phyloP scores from a whole-genome alignment of 352 stramenopile genomes.

The Pythium pectinolyticum region DNA sequence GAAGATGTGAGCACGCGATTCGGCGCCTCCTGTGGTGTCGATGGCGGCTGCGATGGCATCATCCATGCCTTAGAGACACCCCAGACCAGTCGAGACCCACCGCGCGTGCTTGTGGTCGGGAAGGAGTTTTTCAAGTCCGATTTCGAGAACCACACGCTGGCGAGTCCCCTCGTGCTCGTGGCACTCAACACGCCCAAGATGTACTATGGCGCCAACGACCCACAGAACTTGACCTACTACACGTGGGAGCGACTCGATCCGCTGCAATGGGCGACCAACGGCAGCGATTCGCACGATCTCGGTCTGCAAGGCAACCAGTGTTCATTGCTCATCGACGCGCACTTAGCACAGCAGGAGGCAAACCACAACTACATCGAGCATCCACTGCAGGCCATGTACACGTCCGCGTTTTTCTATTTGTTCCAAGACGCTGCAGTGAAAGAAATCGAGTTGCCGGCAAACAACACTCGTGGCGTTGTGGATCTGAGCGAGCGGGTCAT shows the following conservation, averaged over 20 bases:
- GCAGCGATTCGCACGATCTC: conserved; percentile 22
- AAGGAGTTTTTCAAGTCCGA: background rate
- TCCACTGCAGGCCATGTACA: conserved; percentile 45
- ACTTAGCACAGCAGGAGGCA: conserved; percentile 38
- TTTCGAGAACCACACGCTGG: conserved; percentile 1
- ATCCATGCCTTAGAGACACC: conserved; percentile 38
- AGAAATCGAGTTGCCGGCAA: background rate
- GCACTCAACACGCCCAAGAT: conserved; percentile 2
- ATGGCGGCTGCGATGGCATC: conserved; percentile 34
- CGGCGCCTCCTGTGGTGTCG: conserved; percentile 29
- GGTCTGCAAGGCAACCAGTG: conserved; percentile 33
- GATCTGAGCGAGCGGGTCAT: conserved; percentile 20
- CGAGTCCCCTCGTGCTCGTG: conserved; percentile 5
- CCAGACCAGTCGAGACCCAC: conserved; percentile 15
- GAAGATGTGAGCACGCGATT: conserved; percentile 34
- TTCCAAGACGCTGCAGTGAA: conserved; percentile 44
- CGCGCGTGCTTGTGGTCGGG: background rate
- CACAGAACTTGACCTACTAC: conserved; percentile 5
- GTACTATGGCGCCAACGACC: background rate
- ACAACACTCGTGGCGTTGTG: background rate
- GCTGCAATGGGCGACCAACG: conserved; percentile 13
- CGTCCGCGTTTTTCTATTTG: conserved; percentile 46
- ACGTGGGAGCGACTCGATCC: conserved; percentile 16
- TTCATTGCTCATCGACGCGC: conserved; percentile 43
- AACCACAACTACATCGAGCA: conserved; percentile 51